Evolutionary conservation across 148 eudicot species (phyloP), one percentile per base, ranked within the genome.

Genomic region (Camellia sinensis): DNA sequence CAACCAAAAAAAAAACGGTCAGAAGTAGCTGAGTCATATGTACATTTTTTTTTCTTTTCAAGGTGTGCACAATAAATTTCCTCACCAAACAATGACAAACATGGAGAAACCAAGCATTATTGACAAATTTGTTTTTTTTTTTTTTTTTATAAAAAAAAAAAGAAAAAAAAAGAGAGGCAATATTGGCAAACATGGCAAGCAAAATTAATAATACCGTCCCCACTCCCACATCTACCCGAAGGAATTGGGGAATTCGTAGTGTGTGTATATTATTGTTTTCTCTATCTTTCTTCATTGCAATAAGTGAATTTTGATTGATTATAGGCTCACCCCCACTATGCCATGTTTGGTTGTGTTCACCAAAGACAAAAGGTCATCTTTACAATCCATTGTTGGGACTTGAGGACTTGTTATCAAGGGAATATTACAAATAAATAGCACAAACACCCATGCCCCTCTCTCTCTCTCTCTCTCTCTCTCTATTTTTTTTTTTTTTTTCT

Each of bases 221-320:
- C 0, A 63, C 69, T 76, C 22, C 69, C 0, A 18, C 69, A 18
- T 7, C 69, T 63, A 6, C 69, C 1, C 44, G 46, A 76, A 62
- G 79, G 44, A 44, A 63, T 63, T n/a, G 11, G 21, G 29, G 54
- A 45, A 22, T 22, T 19, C 40, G 45, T 18, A 13, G 15, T 53
- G 59, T 13, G 45, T 44, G n/a, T 10, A 29, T 29, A 7, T 52
- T 22, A 50, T 64, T 77, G 46, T 65, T 45, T 7, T 77, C 5
- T 9, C 7, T 37, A 48, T 19, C 71, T 77, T 77, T 77, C 79
- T 65, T 65, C 79, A 22, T 7, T 9, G 71, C 46, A 64, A 77
- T 77, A 22, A 77, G 57, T 77, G 71, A 22, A 64, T 46, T 77
- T 48, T 22, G 57, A 22, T 64, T 77, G 71, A 48, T 48, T 63